A percentile compares a stretch with the other conserved stretches of the same genome.
These are phyloP conservation scores for Chlorella ohadii DNA, from an alignment of 139 green algal genomes.

Conservation along the genomic window DNA sequence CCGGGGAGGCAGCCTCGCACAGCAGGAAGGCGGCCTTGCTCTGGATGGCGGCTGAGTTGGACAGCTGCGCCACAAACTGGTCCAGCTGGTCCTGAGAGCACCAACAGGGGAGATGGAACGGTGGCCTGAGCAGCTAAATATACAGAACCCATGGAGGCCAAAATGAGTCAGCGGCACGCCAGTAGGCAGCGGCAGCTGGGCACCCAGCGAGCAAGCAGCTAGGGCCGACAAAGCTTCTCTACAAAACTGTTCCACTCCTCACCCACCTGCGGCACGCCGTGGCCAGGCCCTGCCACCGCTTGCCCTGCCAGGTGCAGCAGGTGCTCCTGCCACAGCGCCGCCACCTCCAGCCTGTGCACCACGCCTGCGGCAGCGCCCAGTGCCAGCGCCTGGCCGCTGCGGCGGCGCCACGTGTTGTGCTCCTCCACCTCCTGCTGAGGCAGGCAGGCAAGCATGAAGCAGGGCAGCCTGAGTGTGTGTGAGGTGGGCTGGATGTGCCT, in stretches of 20 bases:
- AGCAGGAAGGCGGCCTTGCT: background rate
- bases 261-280: background rate
- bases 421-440: background rate
- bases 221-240: too few relatives aligned
- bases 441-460: too few relatives aligned
- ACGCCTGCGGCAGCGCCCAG: background rate
- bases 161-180: too few relatives aligned
- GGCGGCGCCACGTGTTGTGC: background rate
- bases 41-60: background rate
- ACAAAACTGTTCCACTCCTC: too few relatives aligned
- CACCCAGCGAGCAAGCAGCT: background rate
- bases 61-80: background rate
- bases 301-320: background rate
- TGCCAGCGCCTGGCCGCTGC: background rate
- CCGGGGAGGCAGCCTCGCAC: background rate
- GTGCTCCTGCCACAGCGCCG: conserved; percentile 8
- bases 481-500: too few relatives aligned
- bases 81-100: background rate
- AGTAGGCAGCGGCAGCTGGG: background rate
- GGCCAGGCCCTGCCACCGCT: background rate
- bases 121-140: too few relatives aligned
- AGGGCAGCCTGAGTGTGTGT: too few relatives aligned
- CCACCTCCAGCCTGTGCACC: conserved; percentile 6
- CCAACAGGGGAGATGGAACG: too few relatives aligned
- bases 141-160: too few relatives aligned